Evolutionary conservation across 371 early-diverging fungal species (phyloP).

Genomic region (Rhizomucor pusillus): DNA sequence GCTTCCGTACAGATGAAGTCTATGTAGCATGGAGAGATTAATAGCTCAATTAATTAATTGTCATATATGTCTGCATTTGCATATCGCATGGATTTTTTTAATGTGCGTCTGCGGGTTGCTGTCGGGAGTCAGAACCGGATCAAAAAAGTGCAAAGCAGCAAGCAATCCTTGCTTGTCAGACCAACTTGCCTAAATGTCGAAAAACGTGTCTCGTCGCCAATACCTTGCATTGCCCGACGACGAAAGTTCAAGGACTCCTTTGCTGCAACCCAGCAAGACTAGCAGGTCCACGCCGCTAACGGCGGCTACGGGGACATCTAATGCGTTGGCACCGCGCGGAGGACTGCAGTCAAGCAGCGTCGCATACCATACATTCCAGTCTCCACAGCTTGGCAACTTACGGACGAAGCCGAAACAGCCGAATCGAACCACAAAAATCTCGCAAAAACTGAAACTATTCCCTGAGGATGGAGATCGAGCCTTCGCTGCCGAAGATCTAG

Average conservation of each 20-base stretch:
- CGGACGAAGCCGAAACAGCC: constrained; percentile 48
- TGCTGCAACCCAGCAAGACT: background rate
- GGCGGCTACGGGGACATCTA: background rate
- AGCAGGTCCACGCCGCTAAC: constrained; percentile 1
- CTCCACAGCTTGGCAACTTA: background rate
- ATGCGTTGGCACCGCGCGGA: background rate
- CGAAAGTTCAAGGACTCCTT: background rate
- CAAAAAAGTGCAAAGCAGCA: too few species aligned
- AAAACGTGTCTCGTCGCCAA: constrained; percentile 1
- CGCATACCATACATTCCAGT: constrained; percentile 11
- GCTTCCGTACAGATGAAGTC: constrained; percentile 94
- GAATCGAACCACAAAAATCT: constrained; percentile 86
- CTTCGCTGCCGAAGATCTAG: constrained; percentile 10
- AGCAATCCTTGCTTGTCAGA: too few species aligned
- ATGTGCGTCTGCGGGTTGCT: too few species aligned
- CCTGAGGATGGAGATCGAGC: constrained; percentile 75
- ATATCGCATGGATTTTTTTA: too few species aligned
- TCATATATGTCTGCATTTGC: too few species aligned
- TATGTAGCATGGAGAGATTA: constrained; percentile 86
- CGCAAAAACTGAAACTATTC: constrained; percentile 90
- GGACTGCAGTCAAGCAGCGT: background rate
- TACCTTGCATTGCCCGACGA: background rate
- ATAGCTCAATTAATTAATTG: too few species aligned
- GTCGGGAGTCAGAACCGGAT: too few species aligned
- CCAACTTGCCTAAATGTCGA: constrained; percentile 1